Evolutionary conservation across 352 stramenopile species (phyloP), one percentile per base, ranked within the genome.

Genomic region (Blastocystis sp.): DNA sequence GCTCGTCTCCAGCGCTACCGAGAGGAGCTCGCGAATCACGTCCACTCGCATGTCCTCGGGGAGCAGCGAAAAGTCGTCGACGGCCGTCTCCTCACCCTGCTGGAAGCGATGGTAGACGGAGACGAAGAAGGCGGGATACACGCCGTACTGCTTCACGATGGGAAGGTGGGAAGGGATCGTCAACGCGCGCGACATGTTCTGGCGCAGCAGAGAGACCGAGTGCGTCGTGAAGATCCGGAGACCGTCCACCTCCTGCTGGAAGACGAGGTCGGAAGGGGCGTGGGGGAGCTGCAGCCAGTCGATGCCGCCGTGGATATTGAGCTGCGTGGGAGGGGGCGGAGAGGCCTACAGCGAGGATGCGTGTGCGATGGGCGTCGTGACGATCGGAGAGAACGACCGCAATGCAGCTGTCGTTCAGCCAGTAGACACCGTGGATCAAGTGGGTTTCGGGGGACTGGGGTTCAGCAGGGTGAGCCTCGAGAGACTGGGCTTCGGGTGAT

Each of bases 231-330:
- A 38, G n/a, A 81, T 61, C 29, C 51, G n/a, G 44, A 81, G 53
- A 3, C 69, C 69, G 29, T 81, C 69, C 16, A 81, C 69, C 63
- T 81, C 69, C 53, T 81, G 69, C 16, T 81, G 69, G 69, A 81
- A 81, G n/a, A 81, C 32, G n/a, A 48, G 63, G 16, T 34, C 11
- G 32, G 27, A 7, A 0, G 53, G 53, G 8, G 69, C 9, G 34
- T 63, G 18, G 18, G 44, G 18, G 4, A 81, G 49, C 36, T n/a
- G 16, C 4, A 81, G 32, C 46, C 44, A 64, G 36, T 81, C 44
- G 29, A 81, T 44, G 11, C 69, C 46, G 29, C 69, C 69, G 46
- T 81, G 69, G 40, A 81, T 81, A 51, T 54, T 81, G 16, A 75
- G 8, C 63, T 75, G 14, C 7, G 32, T 75, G n/a, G 48, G 42